Evolutionary conservation across 208 protist genomes (phyloP), one percentile per base, ranked within the genome.

Genomic region (Acanthamoeba healyi): DNA sequence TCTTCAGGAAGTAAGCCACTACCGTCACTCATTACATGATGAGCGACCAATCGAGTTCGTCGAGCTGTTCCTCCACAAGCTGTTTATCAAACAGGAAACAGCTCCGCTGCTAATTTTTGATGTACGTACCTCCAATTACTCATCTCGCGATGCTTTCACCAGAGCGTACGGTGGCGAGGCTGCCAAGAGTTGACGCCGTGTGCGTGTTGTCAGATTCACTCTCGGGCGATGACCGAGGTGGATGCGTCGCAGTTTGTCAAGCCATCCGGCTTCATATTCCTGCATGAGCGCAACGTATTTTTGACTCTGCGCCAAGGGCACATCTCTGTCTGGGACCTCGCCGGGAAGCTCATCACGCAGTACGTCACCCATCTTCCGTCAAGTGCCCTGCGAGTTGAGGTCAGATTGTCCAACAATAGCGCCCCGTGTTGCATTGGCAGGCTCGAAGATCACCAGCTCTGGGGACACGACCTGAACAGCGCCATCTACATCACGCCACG

Each of bases 11-110:
- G 7, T 7, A 7, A 70, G 26, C 61, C 61, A 24, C 6, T 70
- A 70, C n/a, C 26, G 29, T 7, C 61, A 70, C 22, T 24, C 14
- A 5, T 24, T 70, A 7, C 61, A 70, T 12, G 61, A 34, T 7
- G 19, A 7, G 26, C 19, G 29, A 24, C 29, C 29, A 46, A 51
- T 82, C n/a, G 72, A 82, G 38, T 82, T 82, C 38, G 42, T 26
- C 6, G 72, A 82, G n/a, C 72, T 82, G 34, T 42, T 82, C 42
- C 72, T 54, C n/a, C 38, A 82, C 14, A 82, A 82, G 38, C 9
- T 82, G 5, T 82, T 82, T 15, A 51, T 82, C 38, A 82, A 82
- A 42, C 34, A 42, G 19, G 38, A 51, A 42, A 12, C 12, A 12
- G 10, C 34, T 82, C 34, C 34, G 10, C 42, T 82, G 9, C 26